These are phyloP conservation scores for Eucalyptus curtisii DNA, from an alignment of 345 rosid species.

Conservation along the genomic window DNA sequence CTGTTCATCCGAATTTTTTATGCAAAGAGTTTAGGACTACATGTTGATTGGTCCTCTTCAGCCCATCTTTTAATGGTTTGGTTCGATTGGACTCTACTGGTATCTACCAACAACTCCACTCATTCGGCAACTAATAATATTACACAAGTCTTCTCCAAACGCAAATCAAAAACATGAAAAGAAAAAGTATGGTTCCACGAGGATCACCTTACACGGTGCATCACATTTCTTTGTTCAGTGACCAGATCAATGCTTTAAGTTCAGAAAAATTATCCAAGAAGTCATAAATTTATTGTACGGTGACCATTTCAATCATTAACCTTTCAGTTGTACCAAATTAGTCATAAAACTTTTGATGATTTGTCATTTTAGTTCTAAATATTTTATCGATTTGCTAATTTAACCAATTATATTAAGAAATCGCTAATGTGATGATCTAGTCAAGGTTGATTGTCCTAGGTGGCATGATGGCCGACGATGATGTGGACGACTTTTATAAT, in stretches of 20 bases:
- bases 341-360: not conserved
- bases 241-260: not conserved
- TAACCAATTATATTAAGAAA: no score
- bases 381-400: no score
- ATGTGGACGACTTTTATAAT: not conserved
- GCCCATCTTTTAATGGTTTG: not conserved
- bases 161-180: not conserved
- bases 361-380: not conserved
- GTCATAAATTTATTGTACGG: no score
- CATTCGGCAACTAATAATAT: not conserved
- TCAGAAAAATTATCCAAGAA: accelerated
- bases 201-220: not conserved
- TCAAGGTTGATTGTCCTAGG: not conserved
- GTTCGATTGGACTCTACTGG: not conserved
- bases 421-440: no score
- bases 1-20: no score
- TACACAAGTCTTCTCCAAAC: not conserved
- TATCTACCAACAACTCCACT: not conserved
- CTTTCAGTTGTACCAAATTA: not conserved
- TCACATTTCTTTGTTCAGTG: not conserved
- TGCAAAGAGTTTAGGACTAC: no score
- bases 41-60: not conserved
- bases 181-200: not conserved
- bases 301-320: not conserved
- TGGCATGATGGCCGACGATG: accelerated